Percentiles rank a stretch among this genome's conserved stretches.
Conservation (phyloP, 768 basidiomycete species). For the Suillus weaverae region DNA sequence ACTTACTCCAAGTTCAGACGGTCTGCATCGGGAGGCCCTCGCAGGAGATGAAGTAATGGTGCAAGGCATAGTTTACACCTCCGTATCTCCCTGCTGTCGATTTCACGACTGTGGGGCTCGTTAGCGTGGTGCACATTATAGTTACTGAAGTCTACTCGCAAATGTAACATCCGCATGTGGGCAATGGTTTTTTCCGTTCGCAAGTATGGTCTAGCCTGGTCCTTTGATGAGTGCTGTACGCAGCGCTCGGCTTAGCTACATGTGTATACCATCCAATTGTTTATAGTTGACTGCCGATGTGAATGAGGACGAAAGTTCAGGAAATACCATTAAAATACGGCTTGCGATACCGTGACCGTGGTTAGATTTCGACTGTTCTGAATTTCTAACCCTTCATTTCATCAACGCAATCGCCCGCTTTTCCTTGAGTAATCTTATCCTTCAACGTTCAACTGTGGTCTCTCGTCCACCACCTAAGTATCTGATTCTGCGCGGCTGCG, state of each 20-base stretch:
- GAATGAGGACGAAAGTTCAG: neutral
- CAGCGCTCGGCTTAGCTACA: neutral
- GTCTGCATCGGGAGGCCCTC: conserved; percentile 59
- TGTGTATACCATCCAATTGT: neutral
- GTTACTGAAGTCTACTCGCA: neutral
- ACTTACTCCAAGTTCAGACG: conserved; percentile 34
- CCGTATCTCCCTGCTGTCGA: conserved; percentile 78
- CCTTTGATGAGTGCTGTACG: neutral
- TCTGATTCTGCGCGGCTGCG: conserved; percentile 4
- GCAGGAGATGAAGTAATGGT: conserved; percentile 90
- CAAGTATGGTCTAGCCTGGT: neutral
- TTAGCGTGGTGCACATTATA: conserved; percentile 80
- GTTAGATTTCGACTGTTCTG: conserved; percentile 8
- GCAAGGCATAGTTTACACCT: conserved; percentile 86
- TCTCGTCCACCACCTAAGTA: neutral
- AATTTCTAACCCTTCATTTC: conserved; percentile 1
- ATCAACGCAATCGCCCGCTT: neutral
- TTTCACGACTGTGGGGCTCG: conserved; percentile 68
- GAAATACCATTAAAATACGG: neutral
- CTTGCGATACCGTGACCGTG: neutral
- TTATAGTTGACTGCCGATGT: neutral
- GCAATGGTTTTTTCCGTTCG: neutral
- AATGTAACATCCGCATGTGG: neutral
- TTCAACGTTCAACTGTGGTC: too few relatives aligned
- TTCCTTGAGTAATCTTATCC: neutral